Conservation (phyloP, 495 filamentous ascomycete species). For the Trichoderma asperelloides region DNA sequence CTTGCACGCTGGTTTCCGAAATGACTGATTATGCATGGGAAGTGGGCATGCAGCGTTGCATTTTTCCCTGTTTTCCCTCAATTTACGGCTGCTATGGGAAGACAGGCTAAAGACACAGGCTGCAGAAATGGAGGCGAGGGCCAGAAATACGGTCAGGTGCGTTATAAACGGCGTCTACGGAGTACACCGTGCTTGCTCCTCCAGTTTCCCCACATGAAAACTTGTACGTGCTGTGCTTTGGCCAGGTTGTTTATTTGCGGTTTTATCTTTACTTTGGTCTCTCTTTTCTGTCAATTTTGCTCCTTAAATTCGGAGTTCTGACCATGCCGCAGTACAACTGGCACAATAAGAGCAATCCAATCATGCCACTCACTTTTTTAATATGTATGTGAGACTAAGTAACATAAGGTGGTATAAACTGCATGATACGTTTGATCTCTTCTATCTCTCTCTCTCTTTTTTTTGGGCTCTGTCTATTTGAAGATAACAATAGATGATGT, state of each 20-base stretch:
- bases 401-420: background rate
- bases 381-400: background rate
- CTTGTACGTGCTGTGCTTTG: background rate
- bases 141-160: background rate
- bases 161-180: background rate
- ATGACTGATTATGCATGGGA: background rate
- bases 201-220: background rate
- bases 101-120: background rate
- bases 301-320: background rate
- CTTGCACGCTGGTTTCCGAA: background rate
- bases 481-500: background rate
- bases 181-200: background rate
- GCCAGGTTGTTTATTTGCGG: background rate
- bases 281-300: background rate
- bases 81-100: background rate
- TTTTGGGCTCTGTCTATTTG: too few relatives aligned
- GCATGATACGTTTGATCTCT: background rate
- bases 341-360: background rate
- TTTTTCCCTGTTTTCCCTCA: background rate
- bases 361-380: background rate
- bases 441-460: too few relatives aligned
- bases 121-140: background rate
- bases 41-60: background rate
- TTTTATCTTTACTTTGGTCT: background rate
- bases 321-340: background rate